Base-by-base conservation (phyloP, 2,329 filamentous ascomycete species). In the Chaetoscypha palmicola region DNA sequence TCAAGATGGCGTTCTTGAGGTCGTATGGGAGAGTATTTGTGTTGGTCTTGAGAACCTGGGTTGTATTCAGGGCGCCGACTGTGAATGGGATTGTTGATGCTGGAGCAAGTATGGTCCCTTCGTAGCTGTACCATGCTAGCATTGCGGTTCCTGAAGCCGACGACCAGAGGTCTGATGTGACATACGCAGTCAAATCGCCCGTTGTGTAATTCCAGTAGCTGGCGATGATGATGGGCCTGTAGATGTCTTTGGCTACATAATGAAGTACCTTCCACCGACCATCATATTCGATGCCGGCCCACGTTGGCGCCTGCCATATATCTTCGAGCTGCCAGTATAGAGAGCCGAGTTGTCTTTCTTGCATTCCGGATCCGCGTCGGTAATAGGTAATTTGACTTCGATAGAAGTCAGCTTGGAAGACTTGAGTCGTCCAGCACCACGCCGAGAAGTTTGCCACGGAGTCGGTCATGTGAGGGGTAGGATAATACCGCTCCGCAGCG, bases 301-400 rank as follows among this genome's bases (percentile, higher is more conserved):
- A 82, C 0, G 75, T 79, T 0, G 78, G 77, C 1, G 76, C 77
- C 50, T 78, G 75, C 76, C 76, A 80, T 46, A 79, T 73, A 53
- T 82, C 78, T 51, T 82, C 76, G 1, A 83, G 64, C 54, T 82
- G 78, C 79, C 78, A 83, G 58, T 81, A 81, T 4, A 83, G 57
- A 9, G 68, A 70, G 0, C 77, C 78, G 2, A 81, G 66, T 51
- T 81, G 76, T 0, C 76, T 66, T 47, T 81, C 71, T 0, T 70
- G 72, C 52, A 70, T 55, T 0, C 76, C 78, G 30, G 72, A 76
- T 0, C 78, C 78, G 4, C 73, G 66, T 4, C 78, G 69, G 54
- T 82, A 82, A 60, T 76, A 81, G 41, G 74, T 68, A 12, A 81
- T 81, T 58, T 81, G 69, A 2, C 65, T 69, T 31, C 70, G 72